Conservation (phyloP, 495 filamentous ascomycete species). For the Tuber umbilicatum region DNA sequence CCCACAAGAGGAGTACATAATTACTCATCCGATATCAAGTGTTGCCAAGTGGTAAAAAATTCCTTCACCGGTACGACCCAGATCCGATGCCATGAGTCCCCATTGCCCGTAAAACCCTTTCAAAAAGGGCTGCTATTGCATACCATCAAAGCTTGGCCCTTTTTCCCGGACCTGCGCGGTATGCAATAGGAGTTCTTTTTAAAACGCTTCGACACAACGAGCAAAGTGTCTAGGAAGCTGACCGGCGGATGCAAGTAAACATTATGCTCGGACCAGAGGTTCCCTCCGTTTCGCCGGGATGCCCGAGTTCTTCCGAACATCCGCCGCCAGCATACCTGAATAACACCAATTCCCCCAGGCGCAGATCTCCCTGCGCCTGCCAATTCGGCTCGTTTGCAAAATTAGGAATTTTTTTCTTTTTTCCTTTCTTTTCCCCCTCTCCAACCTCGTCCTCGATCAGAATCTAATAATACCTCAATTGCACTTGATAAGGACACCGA, state of each 20-base stretch:
- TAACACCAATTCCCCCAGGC: not conserved
- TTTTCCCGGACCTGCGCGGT: not conserved
- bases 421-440: not conserved
- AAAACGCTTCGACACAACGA: not conserved
- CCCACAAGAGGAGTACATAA: not conserved
- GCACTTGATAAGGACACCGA: not conserved
- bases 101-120: not conserved
- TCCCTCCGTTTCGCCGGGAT: not conserved
- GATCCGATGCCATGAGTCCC: not conserved
- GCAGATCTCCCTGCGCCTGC: not conserved
- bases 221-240: not conserved
- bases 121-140: not conserved
- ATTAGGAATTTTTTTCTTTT: not conserved
- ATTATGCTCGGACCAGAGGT: not conserved
- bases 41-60: not conserved
- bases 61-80: not conserved
- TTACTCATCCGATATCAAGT: not conserved
- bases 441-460: not conserved
- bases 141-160: not conserved
- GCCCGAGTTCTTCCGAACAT: not conserved
- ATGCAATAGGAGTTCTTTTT: not conserved
- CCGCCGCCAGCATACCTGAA: not conserved
- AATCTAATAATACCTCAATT: not conserved
- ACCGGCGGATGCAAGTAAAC: not conserved
- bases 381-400: conserved; percentile 31